phyloP scores from a whole-genome alignment of 2,329 filamentous ascomycete genomes.

The Bisporella sp. region DNA sequence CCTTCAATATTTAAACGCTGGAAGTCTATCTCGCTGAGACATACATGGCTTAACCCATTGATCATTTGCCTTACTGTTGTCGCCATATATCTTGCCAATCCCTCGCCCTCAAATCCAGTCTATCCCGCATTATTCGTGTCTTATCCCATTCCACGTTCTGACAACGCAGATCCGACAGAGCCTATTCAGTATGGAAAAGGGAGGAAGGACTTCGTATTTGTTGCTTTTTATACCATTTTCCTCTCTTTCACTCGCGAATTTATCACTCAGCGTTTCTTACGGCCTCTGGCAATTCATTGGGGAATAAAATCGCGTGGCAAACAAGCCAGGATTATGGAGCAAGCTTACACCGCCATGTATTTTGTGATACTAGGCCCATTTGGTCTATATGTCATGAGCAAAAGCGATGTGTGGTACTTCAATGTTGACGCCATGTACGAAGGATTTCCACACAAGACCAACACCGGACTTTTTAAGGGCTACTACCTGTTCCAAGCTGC shows the following conservation, averaged over 20 bases:
- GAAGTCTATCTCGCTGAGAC: conserved; percentile 45
- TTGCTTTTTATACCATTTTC: conserved; percentile 82
- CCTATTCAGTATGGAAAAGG: conserved; percentile 79
- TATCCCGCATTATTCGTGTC: conserved; percentile 83
- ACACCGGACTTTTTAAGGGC: conserved; percentile 79
- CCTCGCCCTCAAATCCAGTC: conserved; percentile 70
- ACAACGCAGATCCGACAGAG: conserved; percentile 32
- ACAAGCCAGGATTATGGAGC: conserved; percentile 90
- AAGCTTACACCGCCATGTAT: conserved; percentile 90
- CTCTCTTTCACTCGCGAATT: conserved; percentile 93
- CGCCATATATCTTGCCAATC: conserved; percentile 66
- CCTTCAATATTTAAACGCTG: background rate
- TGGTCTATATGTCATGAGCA: conserved; percentile 84
- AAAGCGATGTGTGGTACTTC: conserved; percentile 93
- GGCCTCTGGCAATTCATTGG: conserved; percentile 62
- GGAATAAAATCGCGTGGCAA: conserved; percentile 69
- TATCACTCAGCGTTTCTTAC: conserved; percentile 84
- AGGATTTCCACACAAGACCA: conserved; percentile 74
- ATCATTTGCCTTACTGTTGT: conserved; percentile 58
- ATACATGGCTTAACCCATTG: conserved; percentile 61
- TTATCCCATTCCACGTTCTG: conserved; percentile 59
- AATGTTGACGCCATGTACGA: conserved; percentile 89
- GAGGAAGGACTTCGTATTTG: conserved; percentile 77
- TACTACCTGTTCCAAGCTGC: conserved; percentile 93
- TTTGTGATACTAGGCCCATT: conserved; percentile 76